Base-by-base conservation (phyloP, 805 yeast species). In the Priceomyces medius region DNA sequence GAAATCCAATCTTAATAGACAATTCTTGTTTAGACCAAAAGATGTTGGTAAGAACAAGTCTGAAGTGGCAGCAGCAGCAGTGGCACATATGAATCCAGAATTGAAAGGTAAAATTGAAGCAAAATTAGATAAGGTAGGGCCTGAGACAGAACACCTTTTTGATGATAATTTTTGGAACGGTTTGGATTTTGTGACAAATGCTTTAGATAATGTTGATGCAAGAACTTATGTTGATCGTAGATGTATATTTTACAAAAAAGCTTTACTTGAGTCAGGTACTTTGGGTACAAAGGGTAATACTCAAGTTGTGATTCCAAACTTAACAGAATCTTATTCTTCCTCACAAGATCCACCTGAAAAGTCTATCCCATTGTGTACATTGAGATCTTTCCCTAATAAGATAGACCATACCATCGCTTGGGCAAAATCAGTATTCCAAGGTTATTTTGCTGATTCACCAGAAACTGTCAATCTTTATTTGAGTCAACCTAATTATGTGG, bases 321-420 rank as follows among this genome's bases (percentile, higher is more conserved):
- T 93, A 59, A 93, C 99, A 2, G 99, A 93, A 68, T 86, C 96
- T 4, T 93, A 93, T 66, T 87, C 97, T 3, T 86, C 97, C 2
- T 87, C 96, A 9, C 95, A 88, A 63, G 99, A 93, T 67, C 99
- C 99, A 33, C 99, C 99, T 28, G 99, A 93, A 72, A 89, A 89
- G 67, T 82, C 96, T 3, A 90, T 93, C 58, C 99, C 99, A 23
- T 76, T 93, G 57, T 93, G 99, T 77, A 93, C 99, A 2, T 76
- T 93, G 60, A 83, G 98, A 68, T 87, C 96, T 3, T 93, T 93
- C 83, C 99, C 99, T 43, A 87, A 89, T 66, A 91, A 91, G 68
- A 93, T 93, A 55, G 99, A 93, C 62, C 99, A 93, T 61, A 93
- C 99, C 1, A 93, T 93, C 68, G 98, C 99, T 4, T 93, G 99